Evolutionary conservation across 495 filamentous ascomycete genomes (phyloP).

Genomic region (Astrothelium macrocarpum): DNA sequence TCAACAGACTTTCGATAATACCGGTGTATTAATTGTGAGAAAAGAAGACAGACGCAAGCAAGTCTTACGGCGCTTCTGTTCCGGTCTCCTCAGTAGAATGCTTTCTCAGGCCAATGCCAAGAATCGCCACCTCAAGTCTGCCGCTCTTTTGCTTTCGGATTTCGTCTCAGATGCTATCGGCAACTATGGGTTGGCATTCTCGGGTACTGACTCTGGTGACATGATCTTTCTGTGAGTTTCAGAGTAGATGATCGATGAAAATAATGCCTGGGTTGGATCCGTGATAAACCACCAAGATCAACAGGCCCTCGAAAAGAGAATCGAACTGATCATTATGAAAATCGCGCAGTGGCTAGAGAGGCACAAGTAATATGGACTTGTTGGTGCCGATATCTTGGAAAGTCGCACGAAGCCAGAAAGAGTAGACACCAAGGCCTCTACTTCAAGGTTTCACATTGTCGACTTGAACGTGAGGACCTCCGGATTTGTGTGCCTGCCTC

Average conservation of each 20-base stretch:
- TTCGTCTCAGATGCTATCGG: conserved; percentile 12
- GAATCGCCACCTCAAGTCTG: conserved; percentile 24
- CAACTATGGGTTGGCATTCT: conserved; percentile 30
- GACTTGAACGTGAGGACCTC: conserved; percentile 32
- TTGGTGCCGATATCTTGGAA: conserved; percentile 29
- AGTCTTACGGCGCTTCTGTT: conserved; percentile 16
- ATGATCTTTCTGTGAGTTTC: conserved; percentile 25
- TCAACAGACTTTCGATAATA: conserved; percentile 32
- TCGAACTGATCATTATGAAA: conserved; percentile 15
- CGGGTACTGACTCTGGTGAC: conserved; percentile 16
- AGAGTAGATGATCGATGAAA: conserved; percentile 25
- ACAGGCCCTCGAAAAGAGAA: conserved; percentile 18
- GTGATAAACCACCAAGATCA: conserved; percentile 26
- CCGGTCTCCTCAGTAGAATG: not conserved
- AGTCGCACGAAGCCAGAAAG: conserved; percentile 1
- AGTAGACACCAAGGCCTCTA: conserved; percentile 2
- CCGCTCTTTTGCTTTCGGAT: not conserved
- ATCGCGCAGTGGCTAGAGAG: conserved; percentile 22
- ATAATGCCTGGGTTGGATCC: conserved; percentile 27
- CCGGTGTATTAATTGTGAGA: conserved; percentile 29
- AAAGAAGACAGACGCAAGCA: conserved; percentile 16
- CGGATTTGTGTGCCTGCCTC: conserved; percentile 14
- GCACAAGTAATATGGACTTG: conserved; percentile 28
- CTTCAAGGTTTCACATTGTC: conserved; percentile 20
- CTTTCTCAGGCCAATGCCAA: conserved; percentile 21